Percentiles rank a stretch among this genome's conserved stretches.
These are phyloP conservation scores for Citrus reticulata DNA, from an alignment of 345 rosid genomes.

Conservation along the genomic window DNA sequence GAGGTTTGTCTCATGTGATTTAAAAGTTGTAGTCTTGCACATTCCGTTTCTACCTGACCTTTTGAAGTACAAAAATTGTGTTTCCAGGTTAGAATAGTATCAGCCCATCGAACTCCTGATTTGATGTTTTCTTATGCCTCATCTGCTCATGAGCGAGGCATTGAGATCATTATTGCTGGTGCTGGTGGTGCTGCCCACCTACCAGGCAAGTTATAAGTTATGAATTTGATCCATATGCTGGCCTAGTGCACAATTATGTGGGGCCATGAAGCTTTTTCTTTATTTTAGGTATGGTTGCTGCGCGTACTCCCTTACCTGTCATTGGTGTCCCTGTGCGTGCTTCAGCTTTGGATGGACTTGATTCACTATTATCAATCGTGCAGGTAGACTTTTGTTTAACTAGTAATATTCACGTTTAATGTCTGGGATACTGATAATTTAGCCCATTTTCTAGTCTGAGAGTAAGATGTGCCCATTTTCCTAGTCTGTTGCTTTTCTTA, in stretches of 20 bases:
- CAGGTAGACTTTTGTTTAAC: conserved; percentile 48
- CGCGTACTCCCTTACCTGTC: conserved; percentile 70
- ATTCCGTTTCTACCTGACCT: background rate
- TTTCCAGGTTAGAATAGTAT: conserved; percentile 54
- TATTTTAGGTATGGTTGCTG: conserved; percentile 85
- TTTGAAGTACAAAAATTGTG: background rate
- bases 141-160: conserved; percentile 62
- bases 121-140: conserved; percentile 80
- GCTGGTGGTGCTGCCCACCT: conserved; percentile 99
- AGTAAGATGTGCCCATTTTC: background rate
- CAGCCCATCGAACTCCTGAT: conserved; percentile 93
- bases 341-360: conserved; percentile 79
- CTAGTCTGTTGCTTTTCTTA: background rate
- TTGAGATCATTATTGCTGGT: conserved; percentile 87
- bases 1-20: conserved; percentile 47
- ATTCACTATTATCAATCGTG: conserved; percentile 90
- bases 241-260: background rate
- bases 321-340: conserved; percentile 58
- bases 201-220: conserved; percentile 52
- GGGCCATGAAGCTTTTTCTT: background rate
- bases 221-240: background rate
- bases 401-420: background rate
- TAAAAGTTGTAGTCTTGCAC: background rate
- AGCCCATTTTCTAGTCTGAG: background rate
- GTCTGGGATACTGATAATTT: background rate